A percentile compares a stretch with the other conserved stretches of the same genome.
These are phyloP conservation scores for Kwoniella shandongensis DNA, from an alignment of 768 basidiomycete genomes.

Conservation along the genomic window DNA sequence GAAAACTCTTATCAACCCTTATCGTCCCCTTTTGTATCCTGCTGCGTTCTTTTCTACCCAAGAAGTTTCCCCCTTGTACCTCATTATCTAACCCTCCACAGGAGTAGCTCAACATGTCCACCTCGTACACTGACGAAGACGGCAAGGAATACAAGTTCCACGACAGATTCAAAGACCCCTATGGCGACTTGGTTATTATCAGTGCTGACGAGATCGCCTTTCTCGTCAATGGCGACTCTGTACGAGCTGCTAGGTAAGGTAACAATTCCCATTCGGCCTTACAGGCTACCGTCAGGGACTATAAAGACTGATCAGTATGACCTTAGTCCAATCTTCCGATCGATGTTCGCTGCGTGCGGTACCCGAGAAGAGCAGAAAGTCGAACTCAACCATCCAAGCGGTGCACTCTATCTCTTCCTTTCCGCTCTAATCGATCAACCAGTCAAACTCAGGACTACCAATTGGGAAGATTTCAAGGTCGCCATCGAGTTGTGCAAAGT, in stretches of 20 bases:
- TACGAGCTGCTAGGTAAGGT: conserved; percentile 12
- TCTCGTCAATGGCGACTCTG: background rate
- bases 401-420: background rate
- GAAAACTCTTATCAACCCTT: too few species aligned
- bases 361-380: too few species aligned
- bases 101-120: too few species aligned
- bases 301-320: background rate
- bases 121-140: too few species aligned
- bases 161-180: background rate
- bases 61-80: too few species aligned
- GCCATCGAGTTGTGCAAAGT: background rate
- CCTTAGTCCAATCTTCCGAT: conserved; percentile 15
- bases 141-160: conserved; percentile 13
- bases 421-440: background rate
- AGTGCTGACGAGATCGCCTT: conserved; percentile 8
- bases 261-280: too few species aligned
- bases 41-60: too few species aligned
- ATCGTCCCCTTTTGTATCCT: too few species aligned
- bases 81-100: too few species aligned
- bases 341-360: conserved; percentile 10
- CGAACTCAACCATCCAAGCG: background rate
- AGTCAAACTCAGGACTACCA: background rate
- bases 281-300: background rate
- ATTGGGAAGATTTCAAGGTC: background rate
- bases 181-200: conserved; percentile 13